Conservation (phyloP, 768 basidiomycete genomes). For the Albatrellus ellisii region DNA sequence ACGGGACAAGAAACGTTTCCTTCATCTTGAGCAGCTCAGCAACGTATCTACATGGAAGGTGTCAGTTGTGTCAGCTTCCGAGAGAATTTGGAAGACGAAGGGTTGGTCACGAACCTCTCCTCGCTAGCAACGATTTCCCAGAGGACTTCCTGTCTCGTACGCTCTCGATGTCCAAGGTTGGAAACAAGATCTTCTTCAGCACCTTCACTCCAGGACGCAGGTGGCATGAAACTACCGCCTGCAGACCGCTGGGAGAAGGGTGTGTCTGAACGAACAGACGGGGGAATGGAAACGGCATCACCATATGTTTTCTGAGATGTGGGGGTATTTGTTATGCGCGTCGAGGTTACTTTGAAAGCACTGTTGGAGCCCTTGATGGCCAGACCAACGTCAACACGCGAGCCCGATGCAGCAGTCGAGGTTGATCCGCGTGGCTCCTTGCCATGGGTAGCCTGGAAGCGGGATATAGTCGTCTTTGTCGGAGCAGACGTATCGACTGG, state of each 20-base stretch:
- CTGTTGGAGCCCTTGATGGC: slow-evolving; percentile 27
- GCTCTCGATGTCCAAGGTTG: slow-evolving; percentile 85
- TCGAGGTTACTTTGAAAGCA: slow-evolving; percentile 39
- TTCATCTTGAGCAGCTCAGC: slow-evolving; percentile 84
- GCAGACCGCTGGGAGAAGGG: slow-evolving; percentile 73
- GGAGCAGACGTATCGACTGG: slow-evolving; percentile 31
- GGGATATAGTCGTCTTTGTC: slow-evolving; percentile 57
- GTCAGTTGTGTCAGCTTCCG: slow-evolving; percentile 11
- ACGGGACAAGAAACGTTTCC: slow-evolving; percentile 82
- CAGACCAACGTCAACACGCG: slow-evolving; percentile 46
- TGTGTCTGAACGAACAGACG: slow-evolving; percentile 67
- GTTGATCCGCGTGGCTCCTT: slow-evolving; percentile 60
- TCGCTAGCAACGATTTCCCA: slow-evolving; percentile 97
- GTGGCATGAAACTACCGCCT: slow-evolving; percentile 58
- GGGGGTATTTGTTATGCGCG: slow-evolving; percentile 51
- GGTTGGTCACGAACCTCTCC: slow-evolving; percentile 51
- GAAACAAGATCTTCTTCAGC: slow-evolving; percentile 90
- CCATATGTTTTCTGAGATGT: slow-evolving; percentile 35
- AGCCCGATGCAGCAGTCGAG: slow-evolving; percentile 44
- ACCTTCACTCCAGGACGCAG: slow-evolving; percentile 84
- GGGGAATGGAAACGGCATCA: slow-evolving; percentile 37
- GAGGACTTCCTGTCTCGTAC: slow-evolving; percentile 90
- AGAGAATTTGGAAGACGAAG: slow-evolving; percentile 2
- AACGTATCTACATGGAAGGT: slow-evolving; percentile 56
- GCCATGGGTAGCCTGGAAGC: slow-evolving; percentile 63